These are phyloP conservation scores for Piloderma croceum DNA, from an alignment of 768 basidiomycete genomes.

Conservation along the genomic window DNA sequence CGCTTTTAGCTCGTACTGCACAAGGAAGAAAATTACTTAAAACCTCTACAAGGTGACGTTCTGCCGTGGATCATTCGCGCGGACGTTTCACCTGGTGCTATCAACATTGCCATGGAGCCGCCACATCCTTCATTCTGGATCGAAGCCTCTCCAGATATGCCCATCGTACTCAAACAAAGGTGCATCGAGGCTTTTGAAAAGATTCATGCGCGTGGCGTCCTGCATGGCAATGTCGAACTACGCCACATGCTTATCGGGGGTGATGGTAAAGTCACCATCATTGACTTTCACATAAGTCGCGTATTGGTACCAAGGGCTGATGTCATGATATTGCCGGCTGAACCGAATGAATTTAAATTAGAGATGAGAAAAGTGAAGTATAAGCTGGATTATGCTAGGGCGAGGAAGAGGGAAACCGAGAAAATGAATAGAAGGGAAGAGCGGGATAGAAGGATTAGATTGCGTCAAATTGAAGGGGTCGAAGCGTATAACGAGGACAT, in stretches of 20 bases:
- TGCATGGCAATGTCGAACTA: conserved; percentile 43
- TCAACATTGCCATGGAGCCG: conserved; percentile 45
- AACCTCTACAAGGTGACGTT: conserved; percentile 45
- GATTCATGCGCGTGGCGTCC: conserved; percentile 42
- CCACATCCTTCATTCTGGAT: conserved; percentile 60
- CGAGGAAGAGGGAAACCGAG: conserved; percentile 29
- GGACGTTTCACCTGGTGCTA: conserved; percentile 31
- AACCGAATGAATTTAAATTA: conserved; percentile 35
- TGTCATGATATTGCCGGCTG: conserved; percentile 32
- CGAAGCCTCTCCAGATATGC: conserved; percentile 52
- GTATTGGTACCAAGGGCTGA: conserved; percentile 24
- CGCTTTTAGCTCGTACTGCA: conserved; percentile 45
- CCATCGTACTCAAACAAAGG: conserved; percentile 41
- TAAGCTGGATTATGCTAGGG: conserved; percentile 42
- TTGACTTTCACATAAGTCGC: conserved; percentile 46
- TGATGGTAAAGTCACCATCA: conserved; percentile 47
- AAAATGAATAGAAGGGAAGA: conserved; percentile 26
- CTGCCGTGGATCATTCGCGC: conserved; percentile 51
- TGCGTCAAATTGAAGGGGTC: conserved; percentile 22
- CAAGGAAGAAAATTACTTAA: conserved; percentile 40
- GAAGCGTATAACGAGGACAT: conserved; percentile 23
- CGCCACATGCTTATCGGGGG: conserved; percentile 51
- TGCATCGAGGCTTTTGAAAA: conserved; percentile 46
- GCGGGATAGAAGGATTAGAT: conserved; percentile 25
- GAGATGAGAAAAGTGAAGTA: conserved; percentile 56